Evolutionary conservation across 2,329 filamentous ascomycete genomes (phyloP).

Genomic region (Hymenoscyphus fructigenus): DNA sequence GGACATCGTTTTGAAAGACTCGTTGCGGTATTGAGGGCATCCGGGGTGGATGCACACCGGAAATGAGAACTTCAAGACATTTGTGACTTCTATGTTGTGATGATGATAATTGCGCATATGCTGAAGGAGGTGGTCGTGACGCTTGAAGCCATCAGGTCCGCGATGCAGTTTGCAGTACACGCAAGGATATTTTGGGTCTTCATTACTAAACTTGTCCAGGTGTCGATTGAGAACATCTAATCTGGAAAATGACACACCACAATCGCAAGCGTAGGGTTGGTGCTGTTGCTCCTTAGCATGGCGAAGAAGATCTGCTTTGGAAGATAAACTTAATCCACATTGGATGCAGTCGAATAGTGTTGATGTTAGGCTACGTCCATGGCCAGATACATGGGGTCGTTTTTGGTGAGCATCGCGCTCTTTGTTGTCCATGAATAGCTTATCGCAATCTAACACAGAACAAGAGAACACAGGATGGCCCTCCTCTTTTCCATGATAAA

Average conservation of each 20-base stretch:
- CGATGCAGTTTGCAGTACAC: constrained; percentile 36
- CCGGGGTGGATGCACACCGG: constrained; percentile 16
- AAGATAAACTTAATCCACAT: constrained; percentile 10
- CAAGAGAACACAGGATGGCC: constrained; percentile 9
- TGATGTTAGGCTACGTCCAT: constrained; percentile 6
- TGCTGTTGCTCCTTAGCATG: constrained; percentile 20
- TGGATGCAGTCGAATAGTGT: constrained; percentile 18
- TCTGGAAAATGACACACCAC: constrained; percentile 33
- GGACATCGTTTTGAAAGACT: constrained; percentile 15
- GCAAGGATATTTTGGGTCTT: constrained; percentile 33
- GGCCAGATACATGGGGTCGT: constrained; percentile 10
- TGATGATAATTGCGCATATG: constrained; percentile 41
- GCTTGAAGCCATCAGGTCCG: constrained; percentile 38
- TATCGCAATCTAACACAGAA: constrained; percentile 5
- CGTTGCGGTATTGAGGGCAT: constrained; percentile 18
- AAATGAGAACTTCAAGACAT: constrained; percentile 6
- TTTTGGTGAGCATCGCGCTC: constrained; percentile 18
- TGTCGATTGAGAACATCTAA: constrained; percentile 34
- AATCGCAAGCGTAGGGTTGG: constrained; percentile 25
- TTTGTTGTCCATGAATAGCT: constrained; percentile 7
- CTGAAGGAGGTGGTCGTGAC: constrained; percentile 41
- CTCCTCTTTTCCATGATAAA: background rate
- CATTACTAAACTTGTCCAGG: constrained; percentile 23
- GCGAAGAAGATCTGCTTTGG: constrained; percentile 18
- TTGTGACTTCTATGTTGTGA: constrained; percentile 22